phyloP scores from a whole-genome alignment of 148 eudicot species.

The Arctostaphylos glauca region DNA sequence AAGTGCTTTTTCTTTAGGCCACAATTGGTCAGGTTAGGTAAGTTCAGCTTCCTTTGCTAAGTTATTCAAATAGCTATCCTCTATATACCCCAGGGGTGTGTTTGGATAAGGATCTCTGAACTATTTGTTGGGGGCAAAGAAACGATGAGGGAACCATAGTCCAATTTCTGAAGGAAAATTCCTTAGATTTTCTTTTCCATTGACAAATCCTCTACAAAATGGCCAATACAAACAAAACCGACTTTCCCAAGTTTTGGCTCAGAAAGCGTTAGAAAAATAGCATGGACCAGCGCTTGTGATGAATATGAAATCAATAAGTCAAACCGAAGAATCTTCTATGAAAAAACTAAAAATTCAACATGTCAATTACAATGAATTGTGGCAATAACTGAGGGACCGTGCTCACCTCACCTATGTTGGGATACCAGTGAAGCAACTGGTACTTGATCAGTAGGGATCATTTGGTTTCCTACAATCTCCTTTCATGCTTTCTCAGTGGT shows the following conservation, averaged over 20 bases:
- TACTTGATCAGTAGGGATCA: not conserved
- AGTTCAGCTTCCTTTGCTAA: not conserved
- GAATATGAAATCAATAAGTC: not conserved
- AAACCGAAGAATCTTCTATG: not conserved
- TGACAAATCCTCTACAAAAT: not conserved
- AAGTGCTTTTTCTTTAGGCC: constrained; percentile 1
- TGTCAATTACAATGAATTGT: not conserved
- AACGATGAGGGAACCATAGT: not conserved
- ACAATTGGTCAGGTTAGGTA: not conserved
- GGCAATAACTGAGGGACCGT: not conserved
- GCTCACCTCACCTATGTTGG: not conserved
- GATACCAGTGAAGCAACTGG: constrained; percentile 4
- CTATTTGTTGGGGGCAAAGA: not conserved
- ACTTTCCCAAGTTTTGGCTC: not conserved
- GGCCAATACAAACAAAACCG: not conserved
- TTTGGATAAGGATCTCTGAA: not conserved
- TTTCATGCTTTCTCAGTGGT: not conserved
- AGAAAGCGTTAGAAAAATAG: not conserved
- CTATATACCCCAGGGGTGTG: not conserved
- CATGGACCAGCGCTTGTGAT: not conserved
- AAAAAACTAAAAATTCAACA: not conserved
- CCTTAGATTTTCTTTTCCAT: not conserved
- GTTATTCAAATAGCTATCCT: not conserved
- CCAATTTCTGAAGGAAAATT: not conserved
- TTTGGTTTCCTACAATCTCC: constrained; percentile 6